Evolutionary conservation across 2,329 filamentous ascomycete species (phyloP).

Genomic region (Neoascochyta sp.): DNA sequence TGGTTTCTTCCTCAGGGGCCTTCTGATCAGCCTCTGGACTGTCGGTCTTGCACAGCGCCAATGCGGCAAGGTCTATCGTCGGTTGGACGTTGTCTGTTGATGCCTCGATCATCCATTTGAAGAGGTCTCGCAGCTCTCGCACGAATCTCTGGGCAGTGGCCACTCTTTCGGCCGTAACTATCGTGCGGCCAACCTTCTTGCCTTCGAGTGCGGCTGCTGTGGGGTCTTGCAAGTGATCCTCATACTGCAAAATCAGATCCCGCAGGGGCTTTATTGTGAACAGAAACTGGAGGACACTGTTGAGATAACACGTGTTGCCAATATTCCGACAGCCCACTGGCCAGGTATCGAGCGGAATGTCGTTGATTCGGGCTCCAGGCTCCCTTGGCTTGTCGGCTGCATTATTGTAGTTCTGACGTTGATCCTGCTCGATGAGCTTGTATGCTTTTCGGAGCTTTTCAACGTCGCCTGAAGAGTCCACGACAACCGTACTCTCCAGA

Average conservation of each 20-base stretch:
- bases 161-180: conserved; percentile 58
- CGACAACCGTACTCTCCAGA: conserved; percentile 22
- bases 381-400: conserved; percentile 7
- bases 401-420: conserved; percentile 21
- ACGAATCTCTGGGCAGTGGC: conserved; percentile 69
- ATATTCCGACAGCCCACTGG: conserved; percentile 90
- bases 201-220: conserved; percentile 59
- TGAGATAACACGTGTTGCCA: conserved; percentile 96
- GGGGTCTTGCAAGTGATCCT: conserved; percentile 65
- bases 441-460: conserved; percentile 48
- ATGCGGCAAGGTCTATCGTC: conserved; percentile 71
- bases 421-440: conserved; percentile 41
- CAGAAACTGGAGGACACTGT: conserved; percentile 92
- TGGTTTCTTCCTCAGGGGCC: conserved; percentile 44
- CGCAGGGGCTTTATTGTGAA: conserved; percentile 82
- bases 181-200: conserved; percentile 73
- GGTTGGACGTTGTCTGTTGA: conserved; percentile 63
- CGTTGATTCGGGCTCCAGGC: conserved; percentile 16
- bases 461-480: conserved; percentile 45
- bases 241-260: conserved; percentile 73
- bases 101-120: conserved; percentile 65
- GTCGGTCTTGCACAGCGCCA: conserved; percentile 65
- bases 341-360: conserved; percentile 48
- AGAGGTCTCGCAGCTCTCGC: conserved; percentile 67
- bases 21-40: conserved; percentile 33